Evolutionary conservation across 2,329 filamentous ascomycete genomes (phyloP), one percentile per base, ranked within the genome.

Genomic region (Epichloe gansuensis): DNA sequence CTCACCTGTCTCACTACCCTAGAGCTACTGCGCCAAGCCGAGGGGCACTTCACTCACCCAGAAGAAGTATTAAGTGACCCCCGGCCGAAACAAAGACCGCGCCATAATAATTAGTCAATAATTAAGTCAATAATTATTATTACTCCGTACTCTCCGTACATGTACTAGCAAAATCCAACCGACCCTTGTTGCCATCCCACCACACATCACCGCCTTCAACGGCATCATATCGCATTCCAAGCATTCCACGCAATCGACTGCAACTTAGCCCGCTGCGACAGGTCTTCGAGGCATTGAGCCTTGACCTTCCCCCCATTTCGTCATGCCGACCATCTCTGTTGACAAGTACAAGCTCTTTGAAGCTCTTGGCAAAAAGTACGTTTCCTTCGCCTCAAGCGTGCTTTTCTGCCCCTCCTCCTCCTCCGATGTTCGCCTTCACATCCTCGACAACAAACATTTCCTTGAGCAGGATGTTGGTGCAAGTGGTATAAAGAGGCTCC

Each of bases 331-430:
- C 67, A 96, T 98, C 63, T 79, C 85, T 61, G 90, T 97, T 62
- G 87, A 97, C 76, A 98, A 97, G 76, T 90, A 89, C 64, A 88
- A 85, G 66, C 87, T 98, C 66, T 97, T 87, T 78, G 84, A 94
- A 73, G 89, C 87, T 67, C 80, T 98, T 54, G 91, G 89, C 65
- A 84, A 84, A 72, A 84, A 93, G 81, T 96, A 69, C 61, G 71
- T 63, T 50, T 52, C 47, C 53, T 54, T 44, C 50, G 49, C 50
- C 50, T 54, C 55, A 23, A 5, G 45, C 50, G 53, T 54, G 51
- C 55, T 47, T 56, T 60, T 49, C 49, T 54, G 41, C 39, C n/a
- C 51, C 25, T 21, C 23, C 23, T 6, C 25, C 42, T 21, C 43
- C 23, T 55, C 38, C 27, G 9, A 17, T 43, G 23, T 34, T 45